Conservation (phyloP, 768 basidiomycete species). For the Lentinula detonsa region DNA sequence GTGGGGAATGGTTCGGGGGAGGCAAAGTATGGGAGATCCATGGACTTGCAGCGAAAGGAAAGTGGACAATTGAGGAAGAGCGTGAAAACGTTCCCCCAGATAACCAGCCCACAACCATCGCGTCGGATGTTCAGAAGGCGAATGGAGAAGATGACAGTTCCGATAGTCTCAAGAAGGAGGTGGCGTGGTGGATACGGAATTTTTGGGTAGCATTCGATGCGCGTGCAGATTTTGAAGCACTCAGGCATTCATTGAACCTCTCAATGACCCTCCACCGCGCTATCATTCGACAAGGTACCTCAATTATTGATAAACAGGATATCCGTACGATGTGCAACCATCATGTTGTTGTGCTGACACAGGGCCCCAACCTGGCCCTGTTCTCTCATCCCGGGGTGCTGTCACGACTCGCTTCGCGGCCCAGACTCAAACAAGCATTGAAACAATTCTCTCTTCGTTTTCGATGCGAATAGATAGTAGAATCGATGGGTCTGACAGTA, state of each 20-base stretch:
- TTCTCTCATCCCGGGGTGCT: constrained; percentile 90
- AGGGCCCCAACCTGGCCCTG: constrained; percentile 90
- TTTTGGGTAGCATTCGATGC: constrained; percentile 97
- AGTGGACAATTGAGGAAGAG: constrained; percentile 29
- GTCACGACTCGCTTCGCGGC: constrained; percentile 79
- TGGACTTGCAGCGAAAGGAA: constrained; percentile 27
- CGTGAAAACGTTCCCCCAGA: constrained; percentile 31
- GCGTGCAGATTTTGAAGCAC: constrained; percentile 72
- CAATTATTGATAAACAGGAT: constrained; percentile 93
- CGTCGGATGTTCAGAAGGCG: constrained; percentile 17
- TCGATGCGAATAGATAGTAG: no score
- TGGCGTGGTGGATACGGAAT: constrained; percentile 83
- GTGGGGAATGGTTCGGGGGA: constrained; percentile 95
- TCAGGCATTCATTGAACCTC: constrained; percentile 73
- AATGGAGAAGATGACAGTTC: constrained; percentile 24
- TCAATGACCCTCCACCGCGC: constrained; percentile 91
- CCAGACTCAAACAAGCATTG: no score
- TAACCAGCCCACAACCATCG: constrained; percentile 12
- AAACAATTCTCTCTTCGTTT: no score
- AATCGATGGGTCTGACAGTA: no score
- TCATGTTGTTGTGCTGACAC: constrained; percentile 82
- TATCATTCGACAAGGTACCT: constrained; percentile 92
- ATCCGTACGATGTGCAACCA: constrained; percentile 86
- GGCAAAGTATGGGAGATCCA: constrained; percentile 70
- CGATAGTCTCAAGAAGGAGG: constrained; percentile 36